These are phyloP conservation scores for Penicillium samsonianum DNA, from an alignment of 495 filamentous ascomycete species.

Conservation along the genomic window DNA sequence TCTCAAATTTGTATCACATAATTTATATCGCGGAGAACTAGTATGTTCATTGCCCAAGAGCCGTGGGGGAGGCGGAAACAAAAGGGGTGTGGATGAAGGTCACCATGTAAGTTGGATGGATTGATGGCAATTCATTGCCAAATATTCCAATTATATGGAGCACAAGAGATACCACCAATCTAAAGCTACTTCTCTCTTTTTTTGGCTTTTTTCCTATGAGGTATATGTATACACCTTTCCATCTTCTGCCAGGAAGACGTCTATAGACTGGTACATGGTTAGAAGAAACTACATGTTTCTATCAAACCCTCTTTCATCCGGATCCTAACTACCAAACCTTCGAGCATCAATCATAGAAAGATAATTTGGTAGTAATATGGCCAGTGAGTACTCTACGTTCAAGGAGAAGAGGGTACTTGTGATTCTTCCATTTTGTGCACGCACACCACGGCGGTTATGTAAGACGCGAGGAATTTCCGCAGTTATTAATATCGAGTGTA, in stretches of 20 bases:
- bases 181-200: not conserved
- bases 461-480: too few species aligned
- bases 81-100: not conserved
- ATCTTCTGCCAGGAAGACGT: not conserved
- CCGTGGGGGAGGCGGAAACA: too few species aligned
- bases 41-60: not conserved
- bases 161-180: not conserved
- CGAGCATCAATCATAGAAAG: too few species aligned
- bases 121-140: not conserved
- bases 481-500: too few species aligned
- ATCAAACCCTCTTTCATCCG: not conserved
- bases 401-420: too few species aligned
- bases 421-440: too few species aligned
- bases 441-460: too few species aligned
- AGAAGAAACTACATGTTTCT: not conserved
- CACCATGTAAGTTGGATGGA: not conserved
- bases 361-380: too few species aligned
- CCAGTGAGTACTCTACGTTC: too few species aligned
- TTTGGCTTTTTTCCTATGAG: not conserved
- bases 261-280: not conserved
- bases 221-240: not conserved
- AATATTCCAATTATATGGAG: not conserved
- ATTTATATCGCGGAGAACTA: slow-evolving; percentile 3
- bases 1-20: slow-evolving; percentile 14
- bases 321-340: not conserved